phyloP scores from a whole-genome alignment of 2,329 filamentous ascomycete genomes.

The Fusarium continuum region DNA sequence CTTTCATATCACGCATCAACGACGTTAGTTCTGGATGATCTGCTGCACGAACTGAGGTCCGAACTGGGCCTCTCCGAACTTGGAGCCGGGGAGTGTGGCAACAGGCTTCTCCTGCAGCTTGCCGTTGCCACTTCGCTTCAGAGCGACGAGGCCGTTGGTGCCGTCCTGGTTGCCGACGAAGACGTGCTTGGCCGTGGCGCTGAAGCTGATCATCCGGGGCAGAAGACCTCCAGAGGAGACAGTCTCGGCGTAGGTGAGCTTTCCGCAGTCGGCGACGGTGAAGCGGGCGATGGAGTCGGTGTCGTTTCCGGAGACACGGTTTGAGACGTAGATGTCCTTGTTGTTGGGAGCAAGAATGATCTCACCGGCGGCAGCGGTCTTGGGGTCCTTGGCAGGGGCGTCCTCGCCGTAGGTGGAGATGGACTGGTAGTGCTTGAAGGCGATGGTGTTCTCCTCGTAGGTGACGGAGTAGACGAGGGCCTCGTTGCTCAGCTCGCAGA shows the following conservation, averaged over 20 bases:
- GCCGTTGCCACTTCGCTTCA: constrained; percentile 47
- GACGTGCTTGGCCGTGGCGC: constrained; percentile 49
- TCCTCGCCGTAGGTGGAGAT: constrained; percentile 54
- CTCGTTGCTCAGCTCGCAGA: constrained; percentile 57
- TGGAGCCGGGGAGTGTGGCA: constrained; percentile 37
- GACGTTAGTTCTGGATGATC: constrained; percentile 33
- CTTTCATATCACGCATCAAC: neutral
- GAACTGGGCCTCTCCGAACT: constrained; percentile 43
- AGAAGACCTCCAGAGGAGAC: constrained; percentile 49
- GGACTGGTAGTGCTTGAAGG: constrained; percentile 49
- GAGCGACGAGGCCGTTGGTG: constrained; percentile 51
- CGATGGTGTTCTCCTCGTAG: constrained; percentile 50
- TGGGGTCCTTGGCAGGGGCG: constrained; percentile 48
- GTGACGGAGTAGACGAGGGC: constrained; percentile 55
- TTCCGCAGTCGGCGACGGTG: constrained; percentile 44
- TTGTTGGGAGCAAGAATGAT: constrained; percentile 54
- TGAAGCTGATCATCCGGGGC: constrained; percentile 59
- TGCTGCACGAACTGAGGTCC: constrained; percentile 50
- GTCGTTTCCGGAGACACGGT: constrained; percentile 57
- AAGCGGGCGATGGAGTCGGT: constrained; percentile 61
- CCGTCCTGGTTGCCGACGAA: constrained; percentile 61
- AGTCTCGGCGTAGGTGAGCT: constrained; percentile 48
- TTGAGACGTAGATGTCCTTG: constrained; percentile 60
- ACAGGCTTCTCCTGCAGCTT: constrained; percentile 43
- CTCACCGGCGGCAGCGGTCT: constrained; percentile 56